Percentiles rank a stretch among this genome's conserved stretches.
phyloP scores from a whole-genome alignment of 2,329 filamentous ascomycete species.

The Trichoderma atrobrunneum region DNA sequence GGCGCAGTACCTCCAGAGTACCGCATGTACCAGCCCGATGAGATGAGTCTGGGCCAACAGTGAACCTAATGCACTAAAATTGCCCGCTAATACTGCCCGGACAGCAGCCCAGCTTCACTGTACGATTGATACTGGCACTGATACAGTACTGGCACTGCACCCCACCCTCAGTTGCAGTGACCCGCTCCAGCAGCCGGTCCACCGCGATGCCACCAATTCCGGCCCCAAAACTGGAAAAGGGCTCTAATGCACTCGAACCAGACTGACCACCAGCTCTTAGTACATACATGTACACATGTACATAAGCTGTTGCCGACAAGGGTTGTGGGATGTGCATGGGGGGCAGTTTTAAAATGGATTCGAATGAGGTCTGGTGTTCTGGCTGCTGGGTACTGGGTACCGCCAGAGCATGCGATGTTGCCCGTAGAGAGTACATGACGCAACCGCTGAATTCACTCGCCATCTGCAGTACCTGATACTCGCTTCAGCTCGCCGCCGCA shows the following conservation, averaged over 20 bases:
- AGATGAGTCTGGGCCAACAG: not conserved
- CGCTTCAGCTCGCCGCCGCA: not conserved
- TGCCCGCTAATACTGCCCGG: too few species aligned
- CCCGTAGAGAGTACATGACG: fast-evolving
- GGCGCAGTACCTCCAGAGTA: not conserved
- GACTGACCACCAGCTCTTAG: too few species aligned
- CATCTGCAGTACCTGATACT: not conserved
- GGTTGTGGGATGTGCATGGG: not conserved
- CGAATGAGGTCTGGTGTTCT: not conserved
- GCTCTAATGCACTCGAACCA: not conserved
- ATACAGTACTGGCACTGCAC: not conserved
- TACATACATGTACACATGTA: not conserved
- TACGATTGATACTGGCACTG: too few species aligned
- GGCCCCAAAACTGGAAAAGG: not conserved
- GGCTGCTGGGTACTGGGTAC: not conserved
- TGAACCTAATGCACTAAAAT: not conserved
- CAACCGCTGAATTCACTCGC: not conserved
- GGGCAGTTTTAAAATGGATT: not conserved
- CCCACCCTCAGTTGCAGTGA: not conserved
- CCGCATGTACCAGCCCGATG: too few species aligned
- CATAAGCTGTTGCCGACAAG: not conserved
- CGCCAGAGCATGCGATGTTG: not conserved
- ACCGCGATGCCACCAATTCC: slow-evolving; percentile 1
- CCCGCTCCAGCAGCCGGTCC: not conserved
- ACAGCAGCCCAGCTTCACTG: not conserved